Base-by-base conservation (phyloP, 768 basidiomycete species). In the Tubosaeta brunneosetosa region DNA sequence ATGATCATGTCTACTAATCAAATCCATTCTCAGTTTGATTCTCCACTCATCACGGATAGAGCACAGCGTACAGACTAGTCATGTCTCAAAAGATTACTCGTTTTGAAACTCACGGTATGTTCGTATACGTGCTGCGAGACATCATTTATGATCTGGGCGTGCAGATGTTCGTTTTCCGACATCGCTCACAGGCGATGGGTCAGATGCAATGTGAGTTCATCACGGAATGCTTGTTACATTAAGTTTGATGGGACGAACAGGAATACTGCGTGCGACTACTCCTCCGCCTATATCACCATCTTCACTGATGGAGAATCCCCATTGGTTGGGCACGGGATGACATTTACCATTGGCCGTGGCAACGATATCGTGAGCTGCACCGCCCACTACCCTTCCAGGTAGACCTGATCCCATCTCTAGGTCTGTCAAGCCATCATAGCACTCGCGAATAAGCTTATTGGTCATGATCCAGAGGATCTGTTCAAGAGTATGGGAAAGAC, bases 211-310 rank as follows among this genome's bases (percentile, higher is more conserved):
- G 91, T 88, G 64, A 59, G 76, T 63, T 22, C 10, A 11, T 22
- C 52, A 13, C 14, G 14, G 22, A n/a, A 29, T 9, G 22, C 10
- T 26, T 13, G 12, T 38, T 27, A 19, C 48, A 6, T 22, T 22
- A 16, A 29, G 29, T 29, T 26, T n/a, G 8, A 29, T 10, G 29
- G 47, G n/a, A 29, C 52, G 36, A 22, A 27, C 55, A 91, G 89
- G 92, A 95, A 97, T 70, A 88, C 88, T 31, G 91, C 91, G 51
- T 95, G 93, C 71, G 94, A 97, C 72, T 97, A 97, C 71, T 94
- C 91, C 2, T 90, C 93, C 2, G 94, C 94, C 6, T 97, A 97
- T 67, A 77, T 97, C 42, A 79, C 84, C 22, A 76, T 97, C 51
- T 72, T 80, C 55, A 94, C 89, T 3, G 62, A 72, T 38, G 76